A percentile compares a stretch with the other conserved stretches of the same genome.
phyloP scores from a whole-genome alignment of 2,329 filamentous ascomycete genomes.

The Aureobasidium zeae region DNA sequence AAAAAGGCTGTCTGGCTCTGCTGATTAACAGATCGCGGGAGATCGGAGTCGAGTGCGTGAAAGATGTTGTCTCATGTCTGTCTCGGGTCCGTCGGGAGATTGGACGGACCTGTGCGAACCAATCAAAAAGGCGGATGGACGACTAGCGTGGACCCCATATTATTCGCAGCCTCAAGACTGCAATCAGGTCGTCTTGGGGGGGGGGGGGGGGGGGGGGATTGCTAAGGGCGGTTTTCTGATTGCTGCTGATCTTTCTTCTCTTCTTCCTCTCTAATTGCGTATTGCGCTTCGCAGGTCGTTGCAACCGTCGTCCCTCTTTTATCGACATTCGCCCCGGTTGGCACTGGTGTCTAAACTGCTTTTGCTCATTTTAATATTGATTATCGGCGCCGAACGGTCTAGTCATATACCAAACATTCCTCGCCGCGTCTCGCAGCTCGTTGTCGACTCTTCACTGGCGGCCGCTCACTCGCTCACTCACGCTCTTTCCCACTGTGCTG shows the following conservation, averaged over 20 bases:
- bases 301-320: constrained; percentile 16
- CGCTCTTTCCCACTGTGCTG: constrained; percentile 4
- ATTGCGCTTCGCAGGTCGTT: constrained; percentile 6
- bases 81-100: constrained; percentile 4
- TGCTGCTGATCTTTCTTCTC: constrained; percentile 9
- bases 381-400: constrained; percentile 13
- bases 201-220: constrained; percentile 6
- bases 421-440: constrained; percentile 14
- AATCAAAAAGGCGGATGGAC: too few relatives aligned
- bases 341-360: constrained; percentile 10
- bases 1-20: background rate
- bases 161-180: too few relatives aligned
- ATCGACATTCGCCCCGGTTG: constrained; percentile 6
- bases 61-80: constrained; percentile 7
- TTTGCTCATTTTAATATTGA: constrained; percentile 16
- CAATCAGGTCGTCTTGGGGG: too few relatives aligned
- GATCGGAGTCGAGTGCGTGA: constrained; percentile 9
- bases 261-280: constrained; percentile 5
- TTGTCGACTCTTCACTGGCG: constrained; percentile 12
- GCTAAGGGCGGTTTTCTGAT: constrained; percentile 10
- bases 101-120: constrained; percentile 1
- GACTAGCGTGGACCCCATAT: too few relatives aligned
- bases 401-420: constrained; percentile 17
- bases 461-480: constrained; percentile 3
- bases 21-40: constrained; percentile 8